phyloP scores from a whole-genome alignment of 257 asterid genomes.

The Coffea eugenioides region DNA sequence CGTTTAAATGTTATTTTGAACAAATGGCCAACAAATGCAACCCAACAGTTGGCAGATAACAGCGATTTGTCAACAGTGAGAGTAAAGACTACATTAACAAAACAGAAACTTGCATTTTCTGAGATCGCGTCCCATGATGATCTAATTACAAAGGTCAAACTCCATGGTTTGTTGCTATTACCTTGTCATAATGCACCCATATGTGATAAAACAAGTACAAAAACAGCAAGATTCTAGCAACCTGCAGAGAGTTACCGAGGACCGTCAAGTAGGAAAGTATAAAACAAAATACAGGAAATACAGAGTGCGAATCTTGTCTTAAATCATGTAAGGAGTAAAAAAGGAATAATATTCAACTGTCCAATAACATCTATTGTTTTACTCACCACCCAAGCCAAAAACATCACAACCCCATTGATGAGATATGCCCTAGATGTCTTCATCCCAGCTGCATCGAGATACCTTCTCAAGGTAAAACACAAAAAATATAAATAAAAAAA shows the following conservation, averaged over 20 bases:
- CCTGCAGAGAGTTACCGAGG: constrained; percentile 37
- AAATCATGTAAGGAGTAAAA: neutral
- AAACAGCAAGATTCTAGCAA: constrained; percentile 68
- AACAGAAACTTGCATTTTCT: neutral
- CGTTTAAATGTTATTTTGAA: too few species aligned
- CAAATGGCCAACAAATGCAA: neutral
- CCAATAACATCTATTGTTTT: neutral
- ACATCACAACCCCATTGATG: constrained; percentile 60
- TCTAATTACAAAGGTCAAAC: neutral
- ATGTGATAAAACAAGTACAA: constrained; percentile 54
- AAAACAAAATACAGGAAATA: neutral
- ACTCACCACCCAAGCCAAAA: constrained; percentile 73
- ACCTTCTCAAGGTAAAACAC: constrained; percentile 35
- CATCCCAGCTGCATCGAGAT: constrained; percentile 77
- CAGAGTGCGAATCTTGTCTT: neutral
- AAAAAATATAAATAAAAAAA: neutral
- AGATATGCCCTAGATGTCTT: constrained; percentile 58
- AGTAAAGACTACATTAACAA: neutral
- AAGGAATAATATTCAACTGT: neutral
- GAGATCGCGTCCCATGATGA: neutral
- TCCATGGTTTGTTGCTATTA: constrained; percentile 17
- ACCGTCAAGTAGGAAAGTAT: neutral
- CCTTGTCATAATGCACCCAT: constrained; percentile 51
- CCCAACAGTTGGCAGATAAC: neutral
- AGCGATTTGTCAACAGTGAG: neutral